phyloP scores from a whole-genome alignment of 805 yeast genomes.

The Alloascoidea africana region DNA sequence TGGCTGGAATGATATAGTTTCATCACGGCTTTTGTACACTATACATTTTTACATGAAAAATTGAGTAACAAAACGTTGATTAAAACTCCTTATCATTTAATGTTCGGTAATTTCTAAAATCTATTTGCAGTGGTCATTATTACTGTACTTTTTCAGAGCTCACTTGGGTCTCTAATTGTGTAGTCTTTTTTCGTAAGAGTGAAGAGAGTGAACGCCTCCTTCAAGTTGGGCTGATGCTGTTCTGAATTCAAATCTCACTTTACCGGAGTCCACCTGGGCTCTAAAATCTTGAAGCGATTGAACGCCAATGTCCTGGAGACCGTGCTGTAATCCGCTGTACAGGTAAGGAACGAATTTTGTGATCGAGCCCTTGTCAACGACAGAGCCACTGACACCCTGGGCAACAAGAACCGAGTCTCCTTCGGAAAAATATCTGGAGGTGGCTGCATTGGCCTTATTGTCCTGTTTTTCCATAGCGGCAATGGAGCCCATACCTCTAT shows the following conservation, averaged over 20 bases:
- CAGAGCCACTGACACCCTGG: constrained; percentile 97
- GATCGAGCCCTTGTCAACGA: constrained; percentile 92
- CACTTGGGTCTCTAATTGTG: constrained; percentile 43
- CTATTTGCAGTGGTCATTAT: too few species aligned
- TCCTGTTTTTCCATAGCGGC: constrained; percentile 92
- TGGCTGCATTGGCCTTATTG: constrained; percentile 86
- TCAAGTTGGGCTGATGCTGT: constrained; percentile 97
- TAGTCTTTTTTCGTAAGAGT: constrained; percentile 94
- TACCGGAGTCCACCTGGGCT: constrained; percentile 45
- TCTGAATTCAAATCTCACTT: constrained; percentile 89
- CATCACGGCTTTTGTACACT: background rate
- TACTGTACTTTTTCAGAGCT: too few species aligned
- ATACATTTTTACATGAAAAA: constrained; percentile 1
- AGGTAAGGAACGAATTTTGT: constrained; percentile 89
- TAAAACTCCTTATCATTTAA: too few species aligned
- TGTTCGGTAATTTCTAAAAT: too few species aligned
- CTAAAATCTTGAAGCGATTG: constrained; percentile 48
- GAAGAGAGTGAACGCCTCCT: constrained; percentile 95
- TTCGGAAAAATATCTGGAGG: constrained; percentile 96
- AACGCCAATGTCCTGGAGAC: constrained; percentile 96
- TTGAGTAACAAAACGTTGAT: too few species aligned
- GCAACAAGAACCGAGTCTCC: constrained; percentile 92
- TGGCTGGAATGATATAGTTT: constrained; percentile 19
- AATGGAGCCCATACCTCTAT: constrained; percentile 99
- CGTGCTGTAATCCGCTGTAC: constrained; percentile 92